Base-by-base conservation (phyloP, 371 early-diverging fungal genomes). In the Rhizopus sp. region DNA sequence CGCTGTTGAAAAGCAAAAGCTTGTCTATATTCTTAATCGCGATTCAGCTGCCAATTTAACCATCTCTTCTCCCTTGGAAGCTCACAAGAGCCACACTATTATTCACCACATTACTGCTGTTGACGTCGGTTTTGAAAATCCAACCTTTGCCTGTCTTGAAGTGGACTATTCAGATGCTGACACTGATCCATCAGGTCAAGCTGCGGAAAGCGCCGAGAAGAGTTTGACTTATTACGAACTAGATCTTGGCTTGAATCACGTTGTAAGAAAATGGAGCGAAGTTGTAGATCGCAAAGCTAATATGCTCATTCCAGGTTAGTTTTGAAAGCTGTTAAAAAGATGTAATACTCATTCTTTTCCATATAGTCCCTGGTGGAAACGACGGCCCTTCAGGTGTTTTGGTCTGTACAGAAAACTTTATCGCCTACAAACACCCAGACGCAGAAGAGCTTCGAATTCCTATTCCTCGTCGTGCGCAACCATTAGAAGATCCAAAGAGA, bases 41-140 rank as follows among this genome's bases (percentile, higher is more conserved):
- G 97, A 97, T 75, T 77, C 91, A 3, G 85, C 92, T 0, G 88
- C 91, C 4, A 82, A 85, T 37, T 71, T 96, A 46, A 91, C 93
- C 6, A 95, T 99, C 35, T 95, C 94, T 33, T 97, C 97, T 35
- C 99, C 98, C 4, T 72, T 99, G 49, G 97, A 97, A 74, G 95
- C 97, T 5, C 93, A 93, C 77, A 92, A 91, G 62, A 74, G 90
- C 10, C 81, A 89, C 49, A 87, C 89, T 0, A 64, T 97, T 17
- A 83, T 89, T 55, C 88, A 88, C 55, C 80, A 86, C 61, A 75
- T 90, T 42, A 89, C 89, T 33, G 98, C 92, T 15, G 84, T 98
- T 15, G 98, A 99, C 73, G 98, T 99, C 37, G 98, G 97, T 0
- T 99, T 91, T 63, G 98, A 99, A 62, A 99, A 98, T 72, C 99